Conservation (phyloP, 2,329 filamentous ascomycete genomes). For the Fonsecaea nubica region DNA sequence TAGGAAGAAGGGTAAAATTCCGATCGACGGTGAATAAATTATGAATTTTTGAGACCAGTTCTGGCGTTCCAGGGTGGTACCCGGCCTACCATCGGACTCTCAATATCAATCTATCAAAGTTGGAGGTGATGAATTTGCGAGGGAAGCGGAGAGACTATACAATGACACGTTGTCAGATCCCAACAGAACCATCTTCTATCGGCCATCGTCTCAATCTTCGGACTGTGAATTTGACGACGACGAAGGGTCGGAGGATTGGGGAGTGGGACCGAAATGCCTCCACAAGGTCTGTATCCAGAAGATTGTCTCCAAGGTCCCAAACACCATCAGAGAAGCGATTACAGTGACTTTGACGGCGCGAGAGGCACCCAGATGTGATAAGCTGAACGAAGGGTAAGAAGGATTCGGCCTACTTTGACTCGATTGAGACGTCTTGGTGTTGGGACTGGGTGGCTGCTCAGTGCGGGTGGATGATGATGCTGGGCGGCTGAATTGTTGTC, state of each 20-base stretch:
- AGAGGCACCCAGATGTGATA: slow-evolving; percentile 37
- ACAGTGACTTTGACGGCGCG: slow-evolving; percentile 39
- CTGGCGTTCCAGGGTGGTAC: background rate
- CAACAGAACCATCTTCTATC: background rate
- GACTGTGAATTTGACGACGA: background rate
- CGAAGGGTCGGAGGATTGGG: background rate
- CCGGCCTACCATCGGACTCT: background rate
- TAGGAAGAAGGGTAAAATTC: background rate
- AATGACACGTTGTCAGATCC: background rate
- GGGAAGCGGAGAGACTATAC: background rate
- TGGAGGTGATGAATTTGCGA: background rate
- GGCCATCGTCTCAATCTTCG: background rate
- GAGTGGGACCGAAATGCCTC: slow-evolving; percentile 18
- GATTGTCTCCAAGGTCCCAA: slow-evolving; percentile 40
- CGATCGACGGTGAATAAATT: background rate
- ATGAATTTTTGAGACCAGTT: background rate
- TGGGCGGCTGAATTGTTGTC: background rate
- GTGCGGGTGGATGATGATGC: background rate
- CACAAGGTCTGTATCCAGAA: slow-evolving; percentile 40
- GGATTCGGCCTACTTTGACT: background rate
- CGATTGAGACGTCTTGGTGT: background rate
- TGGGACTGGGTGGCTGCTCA: background rate
- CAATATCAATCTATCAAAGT: background rate
- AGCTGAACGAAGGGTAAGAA: slow-evolving; percentile 20
- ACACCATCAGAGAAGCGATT: slow-evolving; percentile 32